Evolutionary conservation across 106 monocot genomes (phyloP), one percentile per base, ranked within the genome.

Genomic region (Apostasia shenzhenica): DNA sequence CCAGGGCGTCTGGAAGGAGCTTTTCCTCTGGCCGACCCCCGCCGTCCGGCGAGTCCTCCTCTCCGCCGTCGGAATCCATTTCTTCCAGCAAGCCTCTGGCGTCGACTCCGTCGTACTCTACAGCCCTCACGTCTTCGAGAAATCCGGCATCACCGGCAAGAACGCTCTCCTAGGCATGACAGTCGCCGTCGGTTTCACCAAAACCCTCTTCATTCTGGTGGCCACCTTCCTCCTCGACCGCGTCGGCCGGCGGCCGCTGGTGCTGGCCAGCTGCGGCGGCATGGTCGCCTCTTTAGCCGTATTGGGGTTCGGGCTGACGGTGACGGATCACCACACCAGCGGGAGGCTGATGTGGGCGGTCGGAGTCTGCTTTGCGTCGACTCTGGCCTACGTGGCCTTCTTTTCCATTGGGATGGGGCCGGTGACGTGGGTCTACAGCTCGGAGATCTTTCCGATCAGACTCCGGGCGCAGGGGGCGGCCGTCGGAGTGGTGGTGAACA

Each of bases 31-130:
- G 0, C 93, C 86, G 5, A 86, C 89, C 8, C 84, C 89, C 2
- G 10, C 82, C 2, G 84, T 94, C 4, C 82, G 86, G 3, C 79
- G 84, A 3, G 69, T 89, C 0, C 73, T 94, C 26, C 76, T 89
- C 71, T 74, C 82, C 8, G 83, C 67, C 12, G 6, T 94, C 41
- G 86, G 82, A 1, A 67, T 94, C 3, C 93, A 94, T 2, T 94
- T 94, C 84, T 86, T 89, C 79, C 89, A 94, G 63, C 86, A 94
- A 45, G 81, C 84, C 5, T 84, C 93, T 47, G 93, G 89, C 45
- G 86, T 93, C 70, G 93, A 93, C 48, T 86, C 89, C 26, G 84
- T 93, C n/a, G 93, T 93, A 2, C 75, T 93, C 14, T 93, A 89
- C 89, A 84, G 86, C 72, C 93, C 89, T 0, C 48, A 82, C 6